Evolutionary conservation across 164 flowering plant species (phyloP), one percentile per base, ranked within the genome.

Genomic region (Magnolia officinalis): DNA sequence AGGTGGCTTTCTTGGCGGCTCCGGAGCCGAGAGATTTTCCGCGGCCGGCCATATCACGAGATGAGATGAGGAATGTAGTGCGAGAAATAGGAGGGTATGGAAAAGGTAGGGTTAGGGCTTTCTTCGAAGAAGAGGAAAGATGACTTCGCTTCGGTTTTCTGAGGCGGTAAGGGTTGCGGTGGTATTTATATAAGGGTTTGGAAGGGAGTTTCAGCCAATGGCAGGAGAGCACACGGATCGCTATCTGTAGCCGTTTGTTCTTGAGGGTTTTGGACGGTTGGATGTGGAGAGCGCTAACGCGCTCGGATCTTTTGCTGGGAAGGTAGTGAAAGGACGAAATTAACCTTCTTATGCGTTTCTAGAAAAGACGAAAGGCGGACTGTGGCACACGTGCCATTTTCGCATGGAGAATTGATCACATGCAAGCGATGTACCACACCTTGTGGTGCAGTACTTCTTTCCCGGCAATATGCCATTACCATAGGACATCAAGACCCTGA

Each of bases 1-100:
- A 78, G 11, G 80, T 68, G 19, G 80, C 67, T 76, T 78, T 78
- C 80, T 78, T 78, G 21, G 80, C 24, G 24, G 76, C 80, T 20
- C 80, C 80, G 2, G 80, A 59, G 7, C 74, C 77, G 16, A 78
- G 29, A 61, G 80, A 59, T 31, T 78, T 78, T 16, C 80, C 80
- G 0, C 80, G 61, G 0, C 80, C 80, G 14, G 80, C 80, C 80
- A 78, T 78, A 10, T 55, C 45, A 3, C 51, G 13, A 73, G n/a
- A 58, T 67, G 21, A 23, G 18, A 6, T 10, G 9, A 4, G 6
- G 26, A 29, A 29, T 13, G 49, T 16, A 50, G 63, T 23, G 76
- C 24, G 29, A 23, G 55, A 19, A 1, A 74, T 13, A 45, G 71
- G 0, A 26, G 11, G 16, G 16, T n/a, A 49, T 26, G 31, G 50